These are phyloP conservation scores for Penicillium steckii DNA, from an alignment of 495 filamentous ascomycete species.

Conservation along the genomic window DNA sequence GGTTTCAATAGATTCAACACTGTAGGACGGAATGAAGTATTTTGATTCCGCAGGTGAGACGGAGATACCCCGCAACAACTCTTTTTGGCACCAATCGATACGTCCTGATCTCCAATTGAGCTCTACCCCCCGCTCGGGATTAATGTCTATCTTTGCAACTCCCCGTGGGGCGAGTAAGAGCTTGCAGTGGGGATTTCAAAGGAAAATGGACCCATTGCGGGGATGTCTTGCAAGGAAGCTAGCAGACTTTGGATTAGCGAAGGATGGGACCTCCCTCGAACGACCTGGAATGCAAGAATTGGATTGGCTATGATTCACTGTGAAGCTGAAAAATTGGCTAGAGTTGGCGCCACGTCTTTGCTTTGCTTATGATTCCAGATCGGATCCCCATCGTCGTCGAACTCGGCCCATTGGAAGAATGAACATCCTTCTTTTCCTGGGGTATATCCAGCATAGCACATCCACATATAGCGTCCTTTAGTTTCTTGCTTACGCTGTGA, in stretches of 20 bases:
- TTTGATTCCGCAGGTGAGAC: not conserved
- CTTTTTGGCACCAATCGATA: not conserved
- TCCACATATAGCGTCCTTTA: conserved; percentile 87
- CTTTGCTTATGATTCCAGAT: conserved; percentile 47
- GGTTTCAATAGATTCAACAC: not conserved
- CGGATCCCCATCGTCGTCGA: conserved; percentile 83
- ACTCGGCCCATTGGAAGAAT: conserved; percentile 88
- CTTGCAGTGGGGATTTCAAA: not conserved
- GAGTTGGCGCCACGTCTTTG: conserved; percentile 22
- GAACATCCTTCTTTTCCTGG: conserved; percentile 74
- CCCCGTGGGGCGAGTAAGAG: not conserved
- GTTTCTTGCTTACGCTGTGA: conserved; percentile 74
- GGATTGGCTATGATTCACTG: conserved; percentile 8
- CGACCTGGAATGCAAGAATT: no score
- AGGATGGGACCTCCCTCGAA: no score
- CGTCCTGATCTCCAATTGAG: not conserved
- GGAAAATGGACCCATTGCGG: not conserved
- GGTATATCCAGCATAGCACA: conserved; percentile 76
- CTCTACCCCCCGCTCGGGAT: not conserved
- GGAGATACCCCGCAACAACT: not conserved
- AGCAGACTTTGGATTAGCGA: not conserved
- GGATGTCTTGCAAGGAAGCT: not conserved
- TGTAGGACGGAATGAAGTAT: not conserved
- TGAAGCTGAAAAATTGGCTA: conserved; percentile 34
- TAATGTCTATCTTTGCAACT: not conserved